Conservation (phyloP, 176 grass and related monocot genomes). For the Zoysia japonica region DNA sequence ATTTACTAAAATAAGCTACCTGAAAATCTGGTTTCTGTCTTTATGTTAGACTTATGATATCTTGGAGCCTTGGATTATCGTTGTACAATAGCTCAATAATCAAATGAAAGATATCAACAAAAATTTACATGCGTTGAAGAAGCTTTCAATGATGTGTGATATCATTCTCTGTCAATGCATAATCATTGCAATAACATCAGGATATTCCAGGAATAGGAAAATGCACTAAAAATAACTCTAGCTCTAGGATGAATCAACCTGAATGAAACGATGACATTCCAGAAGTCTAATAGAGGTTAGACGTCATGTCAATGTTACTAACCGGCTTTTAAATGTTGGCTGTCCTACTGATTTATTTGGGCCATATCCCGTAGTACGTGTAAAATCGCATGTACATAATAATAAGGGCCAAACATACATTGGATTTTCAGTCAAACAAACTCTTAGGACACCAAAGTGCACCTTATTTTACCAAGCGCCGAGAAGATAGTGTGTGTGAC, state of each 20-base stretch:
- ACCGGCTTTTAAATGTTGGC: not conserved
- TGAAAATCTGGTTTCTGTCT: not conserved
- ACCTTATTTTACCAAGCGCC: conserved; percentile 89
- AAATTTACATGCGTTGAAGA: conserved; percentile 4
- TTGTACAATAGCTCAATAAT: not conserved
- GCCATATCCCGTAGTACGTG: not conserved
- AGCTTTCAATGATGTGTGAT: not conserved
- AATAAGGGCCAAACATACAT: not conserved
- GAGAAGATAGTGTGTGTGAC: conserved; percentile 94
- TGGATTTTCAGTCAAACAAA: conserved; percentile 20
- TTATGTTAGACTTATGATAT: not conserved
- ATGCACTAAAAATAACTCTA: not conserved
- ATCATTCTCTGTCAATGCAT: not conserved
- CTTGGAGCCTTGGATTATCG: not conserved
- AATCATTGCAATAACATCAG: not conserved
- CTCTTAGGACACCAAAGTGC: conserved; percentile 30
- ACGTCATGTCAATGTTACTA: conserved; percentile 6
- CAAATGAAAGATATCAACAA: conserved; percentile 3
- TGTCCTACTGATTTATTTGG: not conserved
- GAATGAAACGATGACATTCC: not conserved
- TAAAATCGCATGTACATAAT: not conserved
- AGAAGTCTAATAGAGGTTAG: not conserved
- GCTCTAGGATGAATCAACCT: not conserved
- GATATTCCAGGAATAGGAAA: not conserved
- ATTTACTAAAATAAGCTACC: conserved; percentile 11